Percentiles rank a stretch among this genome's conserved stretches.
These are phyloP conservation scores for Chaetomium sp. DNA, from an alignment of 2,329 filamentous ascomycete species.

Conservation along the genomic window DNA sequence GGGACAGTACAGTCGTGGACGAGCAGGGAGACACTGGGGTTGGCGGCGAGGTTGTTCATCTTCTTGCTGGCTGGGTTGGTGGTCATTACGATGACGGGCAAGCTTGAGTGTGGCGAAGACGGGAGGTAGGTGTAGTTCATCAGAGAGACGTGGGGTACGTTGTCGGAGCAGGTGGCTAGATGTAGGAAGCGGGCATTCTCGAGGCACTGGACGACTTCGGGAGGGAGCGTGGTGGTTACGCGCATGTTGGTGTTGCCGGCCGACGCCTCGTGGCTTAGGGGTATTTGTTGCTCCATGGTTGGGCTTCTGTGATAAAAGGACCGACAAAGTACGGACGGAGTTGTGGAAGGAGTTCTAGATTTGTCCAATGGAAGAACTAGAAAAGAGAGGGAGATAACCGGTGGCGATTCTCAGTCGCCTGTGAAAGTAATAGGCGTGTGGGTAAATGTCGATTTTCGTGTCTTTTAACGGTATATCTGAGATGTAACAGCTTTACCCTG, in stretches of 20 bases:
- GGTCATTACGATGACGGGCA: conserved; percentile 92
- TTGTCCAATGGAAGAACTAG: too few relatives aligned
- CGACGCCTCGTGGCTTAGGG: conserved; percentile 69
- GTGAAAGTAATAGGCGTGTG: too few relatives aligned
- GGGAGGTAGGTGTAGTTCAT: conserved; percentile 99
- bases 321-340: not conserved
- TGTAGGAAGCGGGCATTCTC: conserved; percentile 96
- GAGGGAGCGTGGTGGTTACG: conserved; percentile 62
- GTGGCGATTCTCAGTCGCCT: too few relatives aligned
- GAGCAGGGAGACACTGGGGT: conserved; percentile 85
- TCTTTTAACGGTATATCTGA: too few relatives aligned
- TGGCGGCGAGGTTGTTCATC: conserved; percentile 72
- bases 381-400: too few relatives aligned
- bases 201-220: conserved; percentile 82
- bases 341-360: not conserved
- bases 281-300: conserved; percentile 48
- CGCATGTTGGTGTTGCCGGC: conserved; percentile 66
- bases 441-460: too few relatives aligned
- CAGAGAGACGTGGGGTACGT: conserved; percentile 83
- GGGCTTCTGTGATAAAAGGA: not conserved
- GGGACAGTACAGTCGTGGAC: conserved; percentile 72
- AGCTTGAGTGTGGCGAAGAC: conserved; percentile 57
- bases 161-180: conserved; percentile 79
- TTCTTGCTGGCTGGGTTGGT: conserved; percentile 74
- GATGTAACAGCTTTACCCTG: too few relatives aligned